Base-by-base conservation (phyloP, 2,329 filamentous ascomycete species). In the Trichoderma sp. region DNA sequence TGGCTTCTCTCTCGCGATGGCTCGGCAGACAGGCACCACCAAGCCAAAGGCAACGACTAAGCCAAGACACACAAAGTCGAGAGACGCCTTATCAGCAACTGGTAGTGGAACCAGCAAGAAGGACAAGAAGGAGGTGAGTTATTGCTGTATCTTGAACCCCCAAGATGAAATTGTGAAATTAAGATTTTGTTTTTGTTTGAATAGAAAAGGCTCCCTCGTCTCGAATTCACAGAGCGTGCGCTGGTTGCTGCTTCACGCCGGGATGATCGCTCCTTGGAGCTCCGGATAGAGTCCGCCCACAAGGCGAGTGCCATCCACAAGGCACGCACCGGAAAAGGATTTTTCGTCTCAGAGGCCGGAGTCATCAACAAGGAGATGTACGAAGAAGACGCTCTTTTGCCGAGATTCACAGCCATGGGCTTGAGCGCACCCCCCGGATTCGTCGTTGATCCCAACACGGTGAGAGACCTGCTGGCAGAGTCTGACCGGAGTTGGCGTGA, bases 281-380 rank as follows among this genome's bases (percentile, higher is more conserved):
- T 94, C 16, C 89, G 94, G 31, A 87, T 97, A 21, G 92, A 97
- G 77, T 97, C 94, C 3, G 94, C 95, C 16, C 87, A 89, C 63
- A 88, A 92, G 80, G 94, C 94, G 6, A 97, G 94, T n/a, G 90
- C 93, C 75, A 93, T 97, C 47, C 94, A 97, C 84, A 93, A 94
- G 82, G 88, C 90, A 78, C 89, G 94, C 21, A 97, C 94, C 0
- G 95, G 94, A 49, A 92, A 93, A 74, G 89, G 87, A 2, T 85
- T 97, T 70, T 89, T 90, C 73, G 92, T 97, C 69, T 94, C 91
- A 31, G 91, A 94, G 79, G 88, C 96, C 75, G 94, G 96, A 31
- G 94, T 97, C 14, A 84, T 92, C 73, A 94, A 93, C 72, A 94
- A 97, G 78, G 93, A 96, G 78, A 97, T 97, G 93, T 97, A 97